phyloP scores from a whole-genome alignment of 805 yeast species.

The Allodekkera sacchari region DNA sequence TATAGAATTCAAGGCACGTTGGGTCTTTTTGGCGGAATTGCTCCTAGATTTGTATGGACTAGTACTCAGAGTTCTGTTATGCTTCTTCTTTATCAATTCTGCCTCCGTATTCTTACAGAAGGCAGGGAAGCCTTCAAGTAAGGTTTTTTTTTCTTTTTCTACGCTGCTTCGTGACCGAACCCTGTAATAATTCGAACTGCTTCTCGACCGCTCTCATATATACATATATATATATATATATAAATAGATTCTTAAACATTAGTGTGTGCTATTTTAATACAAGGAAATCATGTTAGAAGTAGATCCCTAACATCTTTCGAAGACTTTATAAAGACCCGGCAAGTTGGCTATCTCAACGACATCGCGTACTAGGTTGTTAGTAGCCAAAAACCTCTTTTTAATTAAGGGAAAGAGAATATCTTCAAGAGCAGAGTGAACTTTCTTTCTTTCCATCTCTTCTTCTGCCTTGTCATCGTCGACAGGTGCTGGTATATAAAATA shows the following conservation, averaged over 20 bases:
- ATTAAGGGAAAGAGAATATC: conserved; percentile 56
- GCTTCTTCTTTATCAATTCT: conserved; percentile 78
- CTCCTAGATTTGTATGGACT: conserved; percentile 96
- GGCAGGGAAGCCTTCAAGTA: conserved; percentile 13
- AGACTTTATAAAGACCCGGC: conserved; percentile 85
- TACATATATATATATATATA: neutral
- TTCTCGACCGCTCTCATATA: neutral
- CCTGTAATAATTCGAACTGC: too few species aligned
- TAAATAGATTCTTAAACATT: neutral
- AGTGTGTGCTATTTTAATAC: neutral
- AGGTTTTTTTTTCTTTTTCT: too few species aligned
- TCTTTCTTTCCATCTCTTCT: conserved; percentile 19
- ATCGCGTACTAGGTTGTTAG: conserved; percentile 39
- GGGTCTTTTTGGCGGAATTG: conserved; percentile 90
- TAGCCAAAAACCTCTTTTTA: conserved; percentile 56
- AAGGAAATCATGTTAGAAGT: neutral
- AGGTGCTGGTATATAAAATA: conserved; percentile 41
- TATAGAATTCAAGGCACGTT: conserved; percentile 65
- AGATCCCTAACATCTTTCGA: conserved; percentile 88
- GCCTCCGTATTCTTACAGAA: conserved; percentile 43
- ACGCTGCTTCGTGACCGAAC: too few species aligned
- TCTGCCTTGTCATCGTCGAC: conserved; percentile 17
- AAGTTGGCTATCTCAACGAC: conserved; percentile 82
- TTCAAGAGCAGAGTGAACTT: conserved; percentile 37
- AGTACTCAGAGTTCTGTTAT: conserved; percentile 90